Evolutionary conservation across 1,139 yeast genomes (phyloP).

Genomic region (Sugiyamaella neomexicana): DNA sequence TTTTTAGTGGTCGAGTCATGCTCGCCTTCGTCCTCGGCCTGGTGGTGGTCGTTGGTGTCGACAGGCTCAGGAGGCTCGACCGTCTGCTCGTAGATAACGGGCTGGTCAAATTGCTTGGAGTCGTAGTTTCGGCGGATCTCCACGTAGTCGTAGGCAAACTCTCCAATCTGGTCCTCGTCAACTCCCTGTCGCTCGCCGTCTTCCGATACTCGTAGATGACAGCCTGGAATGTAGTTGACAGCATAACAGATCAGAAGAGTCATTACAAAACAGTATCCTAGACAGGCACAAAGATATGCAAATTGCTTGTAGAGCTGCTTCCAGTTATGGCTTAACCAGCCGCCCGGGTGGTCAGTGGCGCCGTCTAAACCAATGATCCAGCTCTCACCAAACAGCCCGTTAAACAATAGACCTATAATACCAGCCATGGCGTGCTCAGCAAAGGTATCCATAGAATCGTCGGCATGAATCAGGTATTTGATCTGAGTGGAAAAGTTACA

Average conservation of each 20-base stretch:
- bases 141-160: slow-evolving; percentile 96
- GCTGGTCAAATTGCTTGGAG: slow-evolving; percentile 12
- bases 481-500: slow-evolving; percentile 91
- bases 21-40: slow-evolving; percentile 3
- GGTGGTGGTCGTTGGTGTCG: not conserved
- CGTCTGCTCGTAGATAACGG: slow-evolving; percentile 7
- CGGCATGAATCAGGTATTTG: slow-evolving; percentile 77
- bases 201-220: slow-evolving; percentile 75
- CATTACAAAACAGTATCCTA: slow-evolving; percentile 74
- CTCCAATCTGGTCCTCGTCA: slow-evolving; percentile 97
- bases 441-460: slow-evolving; percentile 90
- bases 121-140: slow-evolving; percentile 88
- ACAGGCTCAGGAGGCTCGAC: slow-evolving; percentile 7
- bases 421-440: slow-evolving; percentile 99
- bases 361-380: slow-evolving; percentile 87
- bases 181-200: slow-evolving; percentile 86
- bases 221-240: slow-evolving; percentile 77
- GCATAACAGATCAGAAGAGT: slow-evolving; percentile 75
- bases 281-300: slow-evolving; percentile 73
- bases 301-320: slow-evolving; percentile 88
- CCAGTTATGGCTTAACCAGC: slow-evolving; percentile 90
- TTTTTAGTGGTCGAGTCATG: slow-evolving; percentile 10
- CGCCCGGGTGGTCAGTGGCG: slow-evolving; percentile 78
- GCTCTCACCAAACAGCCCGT: slow-evolving; percentile 83
- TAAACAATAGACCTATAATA: slow-evolving; percentile 79